These are phyloP conservation scores for Quercus agrifolia DNA, from an alignment of 306 rosid species.

Conservation along the genomic window DNA sequence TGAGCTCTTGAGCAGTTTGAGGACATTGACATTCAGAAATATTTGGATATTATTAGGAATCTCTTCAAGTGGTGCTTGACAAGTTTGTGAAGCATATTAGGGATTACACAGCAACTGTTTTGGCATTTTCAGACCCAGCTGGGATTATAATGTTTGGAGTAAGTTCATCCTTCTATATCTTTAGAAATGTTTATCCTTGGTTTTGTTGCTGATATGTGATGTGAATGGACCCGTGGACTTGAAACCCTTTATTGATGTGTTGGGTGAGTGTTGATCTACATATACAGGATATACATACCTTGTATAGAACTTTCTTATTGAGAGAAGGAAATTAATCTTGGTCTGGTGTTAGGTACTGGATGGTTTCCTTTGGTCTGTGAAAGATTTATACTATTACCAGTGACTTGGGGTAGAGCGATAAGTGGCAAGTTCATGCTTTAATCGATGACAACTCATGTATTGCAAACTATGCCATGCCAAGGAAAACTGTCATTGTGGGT, in stretches of 20 bases:
- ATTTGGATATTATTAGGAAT: no score
- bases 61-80: no score
- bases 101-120: no score
- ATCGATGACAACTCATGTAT: not conserved
- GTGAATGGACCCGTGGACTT: no score
- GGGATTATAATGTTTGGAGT: no score
- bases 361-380: not conserved
- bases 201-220: no score
- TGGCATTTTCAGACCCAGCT: no score
- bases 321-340: not conserved
- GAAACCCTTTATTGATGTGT: not conserved
- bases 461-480: conserved; percentile 39
- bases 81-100: no score
- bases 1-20: no score
- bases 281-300: not conserved
- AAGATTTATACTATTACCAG: not conserved
- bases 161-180: no score
- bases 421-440: not conserved
- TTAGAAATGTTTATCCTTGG: no score
- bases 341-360: not conserved
- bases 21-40: no score
- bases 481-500: conserved; percentile 68
- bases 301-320: not conserved
- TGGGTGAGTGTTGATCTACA: conserved; percentile 37
- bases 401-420: not conserved